Evolutionary conservation across 2,329 filamentous ascomycete genomes (phyloP).

Genomic region (Ustulina deusta): DNA sequence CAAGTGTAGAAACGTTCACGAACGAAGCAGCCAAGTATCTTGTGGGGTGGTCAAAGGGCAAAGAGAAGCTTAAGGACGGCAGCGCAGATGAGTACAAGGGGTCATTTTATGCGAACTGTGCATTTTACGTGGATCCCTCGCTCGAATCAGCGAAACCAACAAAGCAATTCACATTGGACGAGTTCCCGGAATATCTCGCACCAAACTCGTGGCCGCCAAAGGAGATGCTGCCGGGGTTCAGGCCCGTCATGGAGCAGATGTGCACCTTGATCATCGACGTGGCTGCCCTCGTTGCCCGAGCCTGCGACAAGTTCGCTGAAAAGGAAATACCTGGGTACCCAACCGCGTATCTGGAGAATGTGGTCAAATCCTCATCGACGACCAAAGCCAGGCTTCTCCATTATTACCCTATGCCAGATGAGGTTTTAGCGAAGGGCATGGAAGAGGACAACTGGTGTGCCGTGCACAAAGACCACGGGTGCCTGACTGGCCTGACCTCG

Average conservation of each 20-base stretch:
- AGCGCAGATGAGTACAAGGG: constrained; percentile 84
- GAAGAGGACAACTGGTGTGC: constrained; percentile 94
- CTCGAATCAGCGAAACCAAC: constrained; percentile 73
- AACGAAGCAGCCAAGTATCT: constrained; percentile 72
- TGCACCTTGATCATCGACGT: constrained; percentile 90
- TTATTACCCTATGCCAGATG: constrained; percentile 79
- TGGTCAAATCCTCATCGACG: constrained; percentile 85
- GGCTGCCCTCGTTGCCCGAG: constrained; percentile 87
- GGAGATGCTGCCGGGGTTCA: constrained; percentile 79
- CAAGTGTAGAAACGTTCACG: constrained; percentile 62
- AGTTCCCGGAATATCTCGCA: constrained; percentile 88
- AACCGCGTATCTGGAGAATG: constrained; percentile 82
- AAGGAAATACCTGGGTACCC: constrained; percentile 82
- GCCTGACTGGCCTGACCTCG: constrained; percentile 90
- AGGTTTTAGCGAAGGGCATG: constrained; percentile 51
- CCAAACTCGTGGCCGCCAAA: constrained; percentile 89
- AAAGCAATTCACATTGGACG: constrained; percentile 65
- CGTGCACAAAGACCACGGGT: constrained; percentile 90
- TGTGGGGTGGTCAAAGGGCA: constrained; percentile 83
- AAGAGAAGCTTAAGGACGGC: constrained; percentile 82
- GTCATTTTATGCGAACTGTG: constrained; percentile 86
- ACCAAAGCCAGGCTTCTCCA: constrained; percentile 93
- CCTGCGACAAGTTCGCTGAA: constrained; percentile 87
- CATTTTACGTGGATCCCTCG: constrained; percentile 75
- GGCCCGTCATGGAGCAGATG: constrained; percentile 76